Base-by-base conservation (phyloP, 345 rosid genomes). In the Clausena lansium region DNA sequence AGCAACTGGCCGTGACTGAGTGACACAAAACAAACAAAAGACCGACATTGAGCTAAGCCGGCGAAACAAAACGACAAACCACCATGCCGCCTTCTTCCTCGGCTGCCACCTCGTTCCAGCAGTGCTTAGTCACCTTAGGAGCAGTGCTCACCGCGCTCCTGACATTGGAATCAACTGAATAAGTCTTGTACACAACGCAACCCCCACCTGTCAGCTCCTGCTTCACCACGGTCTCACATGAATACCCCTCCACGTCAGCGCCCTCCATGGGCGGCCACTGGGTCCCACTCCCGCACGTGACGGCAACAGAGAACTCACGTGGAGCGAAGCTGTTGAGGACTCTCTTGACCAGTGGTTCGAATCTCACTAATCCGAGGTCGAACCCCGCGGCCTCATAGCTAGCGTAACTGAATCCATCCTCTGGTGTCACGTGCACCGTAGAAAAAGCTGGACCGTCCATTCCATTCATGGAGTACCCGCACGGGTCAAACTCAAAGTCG, bases 391-490 rank as follows among this genome's bases (percentile, higher is more conserved):
- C 91, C 82, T 91, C 98, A 41, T 88, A 93, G 89, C 98, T 91
- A 25, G 96, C 96, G 69, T 91, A 93, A 74, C 98, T 93, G 85
- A 88, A 93, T 2, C 91, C 92, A 2, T 90, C 91, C 76, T 91
- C 94, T 33, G 96, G 98, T 41, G 98, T 93, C 70, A 93, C 98
- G 83, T 93, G 98, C 75, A 93, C 87, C 2, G 98, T 91, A 2
- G 94, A 91, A 57, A 76, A 74, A 0, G 89, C 89, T 2, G 76
- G 65, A 1, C 85, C 91, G 4, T 89, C 90, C 25, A 91, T 74
- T 63, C 91, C 90, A 71, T 93, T 93, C 96, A 93, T 93, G 0
- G 96, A 93, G 80, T 91, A 93, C 60, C 98, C 98, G 39, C 98
- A 91, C 0, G 94, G 98, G 57, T 93, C 96, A 70, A 92, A 90